Base-by-base conservation (phyloP, 176 grass and related monocot species). In the Aegilops umbellulata region DNA sequence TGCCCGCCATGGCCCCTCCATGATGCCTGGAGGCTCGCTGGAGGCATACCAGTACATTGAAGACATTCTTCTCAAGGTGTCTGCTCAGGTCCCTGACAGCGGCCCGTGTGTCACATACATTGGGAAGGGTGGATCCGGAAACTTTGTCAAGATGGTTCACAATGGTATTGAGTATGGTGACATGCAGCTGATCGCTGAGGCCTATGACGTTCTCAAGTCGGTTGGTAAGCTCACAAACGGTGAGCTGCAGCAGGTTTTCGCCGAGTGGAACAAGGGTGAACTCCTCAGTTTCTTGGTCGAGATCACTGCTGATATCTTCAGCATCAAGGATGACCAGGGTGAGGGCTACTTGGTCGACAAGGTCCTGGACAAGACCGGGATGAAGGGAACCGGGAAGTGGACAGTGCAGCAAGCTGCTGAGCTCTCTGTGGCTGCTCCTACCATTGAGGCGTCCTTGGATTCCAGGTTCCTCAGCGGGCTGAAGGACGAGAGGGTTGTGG, bases 121-220 rank as follows among this genome's bases (percentile, higher is more conserved):
- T 20, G 94, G 94, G 26, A 95, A 90, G 38, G 34, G 91, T 29
- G 94, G 94, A 10, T 95, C 94, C 5, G 91, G 91, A 44, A 95
- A 95, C 79, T 95, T 95, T 27, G 94, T 95, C 23, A 95, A 95
- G 89, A 95, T 95, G 94, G 86, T 93, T 72, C 94, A 95, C 86
- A 95, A 95, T 38, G 94, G 94, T 7, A 95, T 93, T 4, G 94
- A 95, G 72, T 95, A 95, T 2, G 94, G 94, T 78, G 91, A 95
- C 44, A 95, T 95, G 91, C 94, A 95, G 14, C 87, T 95, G 29
- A 95, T 95, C 0, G 73, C 91, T 62, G 94, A 95, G 83, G 94
- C 94, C 3, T 95, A 95, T 57, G 94, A 95, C 23, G 94, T 93
- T 72, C 86, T 95, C 41, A 93, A 90, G 75, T 93, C 91, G 0